Evolutionary conservation across 2,329 filamentous ascomycete genomes (phyloP).

Genomic region (Rhytidhysteron rufulum): DNA sequence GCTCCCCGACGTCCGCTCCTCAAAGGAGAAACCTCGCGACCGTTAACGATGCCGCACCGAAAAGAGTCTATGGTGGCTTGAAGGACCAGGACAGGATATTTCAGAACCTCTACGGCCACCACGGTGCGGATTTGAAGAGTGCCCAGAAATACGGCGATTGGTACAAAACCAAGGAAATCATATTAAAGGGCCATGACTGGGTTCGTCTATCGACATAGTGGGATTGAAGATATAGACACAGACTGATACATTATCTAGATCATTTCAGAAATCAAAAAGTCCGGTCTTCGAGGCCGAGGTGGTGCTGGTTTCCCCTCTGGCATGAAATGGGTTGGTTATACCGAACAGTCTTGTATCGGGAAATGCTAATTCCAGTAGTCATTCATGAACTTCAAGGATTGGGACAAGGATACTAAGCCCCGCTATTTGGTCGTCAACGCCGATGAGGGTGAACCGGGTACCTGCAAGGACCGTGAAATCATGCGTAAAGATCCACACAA

Average conservation of each 20-base stretch:
- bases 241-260: slow-evolving; percentile 54
- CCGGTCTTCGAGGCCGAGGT: slow-evolving; percentile 89
- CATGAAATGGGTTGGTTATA: slow-evolving; percentile 85
- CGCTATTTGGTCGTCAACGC: slow-evolving; percentile 97
- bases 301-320: slow-evolving; percentile 97
- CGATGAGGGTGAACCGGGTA: slow-evolving; percentile 97
- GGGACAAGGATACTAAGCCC: slow-evolving; percentile 96
- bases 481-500: slow-evolving; percentile 99
- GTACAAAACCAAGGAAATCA: slow-evolving; percentile 99
- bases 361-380: slow-evolving; percentile 56
- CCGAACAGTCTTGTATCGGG: neutral
- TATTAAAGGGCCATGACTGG: slow-evolving; percentile 96
- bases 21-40: slow-evolving; percentile 66
- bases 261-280: slow-evolving; percentile 95
- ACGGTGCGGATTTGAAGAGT: slow-evolving; percentile 84
- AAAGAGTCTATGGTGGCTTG: slow-evolving; percentile 75
- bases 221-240: slow-evolving; percentile 1
- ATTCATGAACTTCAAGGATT: slow-evolving; percentile 99
- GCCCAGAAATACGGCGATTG: slow-evolving; percentile 98
- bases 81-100: slow-evolving; percentile 98
- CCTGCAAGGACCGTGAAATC: slow-evolving; percentile 98
- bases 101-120: slow-evolving; percentile 95
- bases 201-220: slow-evolving; percentile 36
- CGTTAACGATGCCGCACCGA: slow-evolving; percentile 51
- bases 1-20: slow-evolving; percentile 40